Evolutionary conservation across 1,139 yeast genomes (phyloP), one percentile per base, ranked within the genome.

Genomic region (Magnusiomyces ingens): DNA sequence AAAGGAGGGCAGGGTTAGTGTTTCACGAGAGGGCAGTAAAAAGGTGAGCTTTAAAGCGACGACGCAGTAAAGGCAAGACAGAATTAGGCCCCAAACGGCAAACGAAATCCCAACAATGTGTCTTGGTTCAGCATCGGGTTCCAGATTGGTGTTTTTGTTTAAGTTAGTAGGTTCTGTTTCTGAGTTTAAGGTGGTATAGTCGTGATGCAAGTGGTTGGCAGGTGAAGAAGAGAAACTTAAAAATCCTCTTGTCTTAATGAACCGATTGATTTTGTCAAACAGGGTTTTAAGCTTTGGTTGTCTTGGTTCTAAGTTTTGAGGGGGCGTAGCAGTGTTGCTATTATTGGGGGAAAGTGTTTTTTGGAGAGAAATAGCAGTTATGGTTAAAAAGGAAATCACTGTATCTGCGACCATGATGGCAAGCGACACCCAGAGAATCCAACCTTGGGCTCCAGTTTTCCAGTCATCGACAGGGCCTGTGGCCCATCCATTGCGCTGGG

Each of bases 331-430:
- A n/a, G 15, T 37, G 41, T 37, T 17, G 41, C 41, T 45, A 29
- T n/a, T 15, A 10, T 29, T 17, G 6, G 19, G 38, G 42, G 35
- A 50, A 12, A 43, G 13, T 36, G 45, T 12, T 44, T 51, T 54
- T 42, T 51, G 49, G 12, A 62, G 35, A 12, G 66, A 61, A 29
- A 57, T 60, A 45, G 70, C 63, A 0, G 84, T 75, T 15, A 90
- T 81, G 1, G 86, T 85, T 1, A 80, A 59, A 62, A 93, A 85
- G 0, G 96, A 85, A 1, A 91, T 89, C 12, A 89, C 74, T 2
- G 96, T 87, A 66, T 93, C 99, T 51, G 89, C 84, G 26, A 93
- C 87, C 99, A 93, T 93, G 43, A 90, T 90, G 38, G 96, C 84
- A 61, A 93, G 77, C 67, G 95, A 84, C 56, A 90, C 75, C 99